Evolutionary conservation across 306 rosid species (phyloP).

Genomic region (Coriaria nepalensis): DNA sequence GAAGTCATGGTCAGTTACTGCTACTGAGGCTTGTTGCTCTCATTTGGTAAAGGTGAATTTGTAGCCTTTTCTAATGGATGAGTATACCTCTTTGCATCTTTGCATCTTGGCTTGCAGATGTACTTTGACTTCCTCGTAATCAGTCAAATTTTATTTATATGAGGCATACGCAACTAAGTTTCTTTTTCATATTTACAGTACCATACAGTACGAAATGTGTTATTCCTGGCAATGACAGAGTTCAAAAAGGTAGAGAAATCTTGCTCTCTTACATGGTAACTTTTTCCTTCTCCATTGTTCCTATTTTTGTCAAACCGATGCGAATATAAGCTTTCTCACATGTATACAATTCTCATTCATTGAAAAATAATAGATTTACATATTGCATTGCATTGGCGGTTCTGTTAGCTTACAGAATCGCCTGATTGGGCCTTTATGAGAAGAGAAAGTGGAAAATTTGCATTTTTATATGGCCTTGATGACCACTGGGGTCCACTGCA

Average conservation of each 20-base stretch:
- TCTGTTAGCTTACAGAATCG: constrained; percentile 68
- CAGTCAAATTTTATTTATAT: background rate
- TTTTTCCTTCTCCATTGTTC: no score
- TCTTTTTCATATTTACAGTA: constrained; percentile 41
- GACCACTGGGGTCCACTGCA: constrained; percentile 97
- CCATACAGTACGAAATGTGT: constrained; percentile 68
- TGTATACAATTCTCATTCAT: no score
- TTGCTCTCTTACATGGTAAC: no score
- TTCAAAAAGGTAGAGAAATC: no score
- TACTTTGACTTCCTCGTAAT: constrained; percentile 4
- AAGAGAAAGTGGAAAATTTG: constrained; percentile 42
- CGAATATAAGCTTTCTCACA: no score
- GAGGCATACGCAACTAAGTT: background rate
- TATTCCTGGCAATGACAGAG: constrained; percentile 71
- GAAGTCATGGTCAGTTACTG: constrained; percentile 66
- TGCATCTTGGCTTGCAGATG: background rate
- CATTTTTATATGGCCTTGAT: constrained; percentile 61
- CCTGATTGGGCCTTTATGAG: constrained; percentile 78
- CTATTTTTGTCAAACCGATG: no score
- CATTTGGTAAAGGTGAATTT: constrained; percentile 63
- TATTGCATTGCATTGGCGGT: no score
- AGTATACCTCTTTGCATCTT: background rate
- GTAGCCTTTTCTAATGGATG: constrained; percentile 8
- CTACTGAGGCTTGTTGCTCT: constrained; percentile 70
- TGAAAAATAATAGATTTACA: no score